phyloP scores from a whole-genome alignment of 2,329 filamentous ascomycete genomes.

The Trichoderma pleuroti region DNA sequence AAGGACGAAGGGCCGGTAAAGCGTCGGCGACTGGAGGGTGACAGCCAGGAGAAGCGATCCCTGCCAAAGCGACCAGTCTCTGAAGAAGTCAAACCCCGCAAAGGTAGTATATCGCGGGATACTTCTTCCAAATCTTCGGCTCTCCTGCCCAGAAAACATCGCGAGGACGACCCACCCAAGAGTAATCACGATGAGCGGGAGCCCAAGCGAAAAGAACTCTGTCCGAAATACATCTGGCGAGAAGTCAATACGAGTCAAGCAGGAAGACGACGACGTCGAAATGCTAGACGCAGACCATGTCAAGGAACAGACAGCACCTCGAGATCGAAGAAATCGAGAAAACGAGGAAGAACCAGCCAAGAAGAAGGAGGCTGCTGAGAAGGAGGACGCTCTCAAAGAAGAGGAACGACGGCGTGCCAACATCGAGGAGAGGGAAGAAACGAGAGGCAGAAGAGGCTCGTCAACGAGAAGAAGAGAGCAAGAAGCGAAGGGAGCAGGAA shows the following conservation, averaged over 20 bases:
- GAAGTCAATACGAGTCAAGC: constrained; percentile 54
- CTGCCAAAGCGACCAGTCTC: constrained; percentile 39
- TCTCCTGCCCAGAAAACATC: constrained; percentile 37
- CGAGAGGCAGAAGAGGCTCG: constrained; percentile 30
- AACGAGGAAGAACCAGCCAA: constrained; percentile 32
- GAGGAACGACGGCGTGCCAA: constrained; percentile 31
- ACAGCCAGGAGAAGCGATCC: constrained; percentile 47
- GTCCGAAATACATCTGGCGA: constrained; percentile 42
- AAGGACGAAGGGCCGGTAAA: constrained; percentile 56
- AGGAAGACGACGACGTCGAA: constrained; percentile 53
- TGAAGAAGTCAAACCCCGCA: constrained; percentile 45
- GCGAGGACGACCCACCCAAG: constrained; percentile 38
- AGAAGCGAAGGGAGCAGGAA: constrained; percentile 34
- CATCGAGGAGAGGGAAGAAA: constrained; percentile 38
- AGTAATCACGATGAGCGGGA: constrained; percentile 38
- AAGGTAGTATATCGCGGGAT: constrained; percentile 42
- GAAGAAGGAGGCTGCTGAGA: constrained; percentile 33
- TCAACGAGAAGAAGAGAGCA: constrained; percentile 34
- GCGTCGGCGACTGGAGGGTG: constrained; percentile 54
- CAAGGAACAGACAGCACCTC: constrained; percentile 28
- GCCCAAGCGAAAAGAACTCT: constrained; percentile 42
- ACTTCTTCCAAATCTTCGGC: constrained; percentile 32
- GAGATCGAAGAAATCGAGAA: constrained; percentile 38
- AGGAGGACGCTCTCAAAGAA: constrained; percentile 34
- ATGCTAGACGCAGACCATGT: constrained; percentile 48